These are phyloP conservation scores for Mucor circinelloides DNA, from an alignment of 371 early-diverging fungal species.

Conservation along the genomic window DNA sequence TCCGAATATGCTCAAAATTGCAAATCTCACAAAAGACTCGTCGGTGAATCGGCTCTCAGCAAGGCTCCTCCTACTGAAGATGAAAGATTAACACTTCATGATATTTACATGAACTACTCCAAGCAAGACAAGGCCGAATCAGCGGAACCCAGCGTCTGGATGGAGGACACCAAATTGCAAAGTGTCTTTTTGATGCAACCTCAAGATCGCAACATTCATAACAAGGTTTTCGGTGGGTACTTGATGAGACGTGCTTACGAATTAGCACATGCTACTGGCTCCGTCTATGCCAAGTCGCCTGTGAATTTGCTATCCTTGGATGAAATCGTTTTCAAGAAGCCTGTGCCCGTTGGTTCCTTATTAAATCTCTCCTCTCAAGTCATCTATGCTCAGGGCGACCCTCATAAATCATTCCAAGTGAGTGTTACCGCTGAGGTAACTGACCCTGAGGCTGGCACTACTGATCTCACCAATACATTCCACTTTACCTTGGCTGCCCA, in stretches of 20 bases:
- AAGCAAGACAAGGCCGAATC: constrained; percentile 31
- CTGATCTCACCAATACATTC: constrained; percentile 80
- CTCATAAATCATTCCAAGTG: constrained; percentile 70
- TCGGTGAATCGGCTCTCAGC: constrained; percentile 58
- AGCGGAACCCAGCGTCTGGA: constrained; percentile 52
- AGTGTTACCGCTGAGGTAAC: constrained; percentile 79
- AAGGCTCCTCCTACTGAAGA: constrained; percentile 80
- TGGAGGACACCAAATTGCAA: constrained; percentile 76
- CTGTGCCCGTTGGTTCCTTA: constrained; percentile 90
- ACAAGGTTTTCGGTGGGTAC: constrained; percentile 90
- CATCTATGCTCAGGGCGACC: constrained; percentile 59
- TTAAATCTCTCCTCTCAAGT: constrained; percentile 76
- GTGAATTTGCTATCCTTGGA: constrained; percentile 75
- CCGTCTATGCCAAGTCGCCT: constrained; percentile 59
- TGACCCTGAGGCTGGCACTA: constrained; percentile 59
- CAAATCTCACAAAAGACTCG: constrained; percentile 70
- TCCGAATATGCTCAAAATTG: constrained; percentile 73
- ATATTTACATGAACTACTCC: constrained; percentile 71
- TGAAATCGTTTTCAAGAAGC: constrained; percentile 85
- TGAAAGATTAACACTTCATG: constrained; percentile 84
- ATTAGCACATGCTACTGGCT: constrained; percentile 77
- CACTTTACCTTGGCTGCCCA: constrained; percentile 74
- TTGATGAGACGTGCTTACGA: constrained; percentile 77
- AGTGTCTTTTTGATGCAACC: constrained; percentile 75
- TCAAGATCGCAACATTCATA: constrained; percentile 90